These are phyloP conservation scores for Syncephalastrum racemosum DNA, from an alignment of 371 early-diverging fungal species.

Conservation along the genomic window DNA sequence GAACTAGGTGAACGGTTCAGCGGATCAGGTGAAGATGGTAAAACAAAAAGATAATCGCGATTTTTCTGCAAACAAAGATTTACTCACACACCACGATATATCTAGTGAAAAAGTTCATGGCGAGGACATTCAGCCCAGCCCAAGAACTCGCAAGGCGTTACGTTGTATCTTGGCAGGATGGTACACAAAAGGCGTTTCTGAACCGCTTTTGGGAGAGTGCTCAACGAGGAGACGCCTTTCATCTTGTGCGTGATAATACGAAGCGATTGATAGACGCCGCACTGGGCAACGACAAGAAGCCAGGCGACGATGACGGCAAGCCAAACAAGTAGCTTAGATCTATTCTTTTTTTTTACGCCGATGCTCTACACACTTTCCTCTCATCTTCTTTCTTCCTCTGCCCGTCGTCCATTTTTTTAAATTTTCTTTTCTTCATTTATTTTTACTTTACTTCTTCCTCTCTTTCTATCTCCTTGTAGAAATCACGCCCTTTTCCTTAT, in stretches of 20 bases:
- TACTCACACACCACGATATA: background rate
- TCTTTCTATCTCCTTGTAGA: background rate
- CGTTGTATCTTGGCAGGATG: constrained; percentile 27
- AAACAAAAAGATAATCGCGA: too few relatives aligned
- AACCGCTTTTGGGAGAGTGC: constrained; percentile 24
- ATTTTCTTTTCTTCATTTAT: background rate
- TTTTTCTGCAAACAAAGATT: background rate
- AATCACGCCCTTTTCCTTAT: background rate
- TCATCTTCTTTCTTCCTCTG: background rate
- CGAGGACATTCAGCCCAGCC: constrained; percentile 17
- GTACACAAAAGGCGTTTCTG: constrained; percentile 21
- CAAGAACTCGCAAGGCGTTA: constrained; percentile 23
- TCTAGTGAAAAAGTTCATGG: constrained; percentile 17
- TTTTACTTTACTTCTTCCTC: background rate
- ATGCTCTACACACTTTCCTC: background rate
- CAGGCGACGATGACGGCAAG: constrained; percentile 13
- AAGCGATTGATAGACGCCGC: constrained; percentile 13
- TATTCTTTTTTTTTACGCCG: background rate
- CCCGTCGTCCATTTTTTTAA: background rate
- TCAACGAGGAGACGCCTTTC: constrained; percentile 24
- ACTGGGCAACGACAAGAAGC: constrained; percentile 10
- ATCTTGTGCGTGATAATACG: constrained; percentile 18
- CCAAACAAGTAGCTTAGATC: constrained; percentile 5
- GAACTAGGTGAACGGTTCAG: constrained; percentile 22
- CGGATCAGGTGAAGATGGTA: constrained; percentile 27